Conservation (phyloP, 75 land plant species). For the Sequoiadendron giganteum region DNA sequence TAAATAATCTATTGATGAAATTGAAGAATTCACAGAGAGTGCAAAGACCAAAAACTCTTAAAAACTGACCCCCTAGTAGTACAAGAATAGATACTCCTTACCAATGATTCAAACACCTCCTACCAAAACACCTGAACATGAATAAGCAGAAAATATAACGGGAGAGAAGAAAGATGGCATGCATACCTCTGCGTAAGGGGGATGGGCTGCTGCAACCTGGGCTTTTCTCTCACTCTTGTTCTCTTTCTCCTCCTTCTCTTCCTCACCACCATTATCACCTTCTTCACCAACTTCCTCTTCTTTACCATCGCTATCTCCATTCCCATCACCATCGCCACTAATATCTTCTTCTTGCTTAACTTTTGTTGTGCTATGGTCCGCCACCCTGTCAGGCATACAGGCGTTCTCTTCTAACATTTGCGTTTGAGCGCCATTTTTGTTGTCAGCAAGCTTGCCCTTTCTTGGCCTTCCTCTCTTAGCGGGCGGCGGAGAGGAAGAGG, state of each 20-base stretch:
- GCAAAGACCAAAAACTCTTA: no score
- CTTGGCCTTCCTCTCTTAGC: no score
- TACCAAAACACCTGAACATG: no score
- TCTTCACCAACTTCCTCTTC: background rate
- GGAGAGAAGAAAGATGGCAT: no score
- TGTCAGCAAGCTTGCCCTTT: no score
- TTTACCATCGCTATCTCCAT: background rate
- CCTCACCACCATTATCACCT: background rate
- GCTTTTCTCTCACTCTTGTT: background rate
- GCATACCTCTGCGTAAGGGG: background rate
- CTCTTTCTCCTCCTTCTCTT: background rate
- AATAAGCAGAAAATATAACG: no score
- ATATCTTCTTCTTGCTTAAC: background rate
- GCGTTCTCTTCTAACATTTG: background rate
- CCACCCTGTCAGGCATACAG: background rate
- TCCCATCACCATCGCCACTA: background rate
- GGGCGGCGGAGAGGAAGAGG: no score
- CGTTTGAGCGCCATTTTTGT: no score
- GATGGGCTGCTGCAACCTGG: background rate
- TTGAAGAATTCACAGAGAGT: no score
- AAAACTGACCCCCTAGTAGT: background rate
- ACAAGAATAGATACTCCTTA: no score
- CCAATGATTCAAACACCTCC: background rate
- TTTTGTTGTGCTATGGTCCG: background rate
- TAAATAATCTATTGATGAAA: no score